Evolutionary conservation across 2,329 filamentous ascomycete genomes (phyloP).

Genomic region (Zymoseptoria brevis): DNA sequence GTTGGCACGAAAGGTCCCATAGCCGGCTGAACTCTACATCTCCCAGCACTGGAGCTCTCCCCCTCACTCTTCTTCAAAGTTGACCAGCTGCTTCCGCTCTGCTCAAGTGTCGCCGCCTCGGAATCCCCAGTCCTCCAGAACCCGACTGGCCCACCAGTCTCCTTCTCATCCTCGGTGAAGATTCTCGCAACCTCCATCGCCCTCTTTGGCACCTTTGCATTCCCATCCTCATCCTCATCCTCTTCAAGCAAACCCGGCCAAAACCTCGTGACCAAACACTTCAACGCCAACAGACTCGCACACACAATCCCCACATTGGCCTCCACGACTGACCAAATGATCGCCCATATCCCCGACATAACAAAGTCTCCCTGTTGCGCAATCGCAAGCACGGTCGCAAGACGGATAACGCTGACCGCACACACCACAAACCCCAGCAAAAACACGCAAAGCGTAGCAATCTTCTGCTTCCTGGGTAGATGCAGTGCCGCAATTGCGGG

Average conservation of each 20-base stretch:
- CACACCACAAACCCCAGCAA: slow-evolving; percentile 34
- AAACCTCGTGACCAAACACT: slow-evolving; percentile 32
- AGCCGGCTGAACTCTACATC: neutral
- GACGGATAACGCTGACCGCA: slow-evolving; percentile 19
- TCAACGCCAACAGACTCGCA: slow-evolving; percentile 37
- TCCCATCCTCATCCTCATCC: neutral
- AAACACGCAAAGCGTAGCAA: slow-evolving; percentile 37
- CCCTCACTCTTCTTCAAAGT: neutral
- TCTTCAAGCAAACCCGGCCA: slow-evolving; percentile 29
- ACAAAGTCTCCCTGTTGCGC: slow-evolving; percentile 18
- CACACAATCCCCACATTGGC: slow-evolving; percentile 39
- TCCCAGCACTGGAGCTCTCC: neutral
- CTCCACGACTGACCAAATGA: slow-evolving; percentile 37
- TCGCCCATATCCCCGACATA: slow-evolving; percentile 32
- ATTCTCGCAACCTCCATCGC: slow-evolving; percentile 13
- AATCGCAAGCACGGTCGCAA: slow-evolving; percentile 18
- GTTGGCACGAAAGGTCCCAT: neutral
- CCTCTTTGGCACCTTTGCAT: slow-evolving; percentile 8
- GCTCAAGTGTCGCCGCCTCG: neutral
- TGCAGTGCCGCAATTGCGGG: slow-evolving; percentile 35
- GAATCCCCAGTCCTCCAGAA: slow-evolving; percentile 4
- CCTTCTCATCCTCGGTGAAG: neutral
- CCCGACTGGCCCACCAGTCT: neutral
- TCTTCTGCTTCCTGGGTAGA: slow-evolving; percentile 36
- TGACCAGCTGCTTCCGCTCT: neutral